Conservation (phyloP, 331 rosid genomes). For the Quercus lobata region DNA sequence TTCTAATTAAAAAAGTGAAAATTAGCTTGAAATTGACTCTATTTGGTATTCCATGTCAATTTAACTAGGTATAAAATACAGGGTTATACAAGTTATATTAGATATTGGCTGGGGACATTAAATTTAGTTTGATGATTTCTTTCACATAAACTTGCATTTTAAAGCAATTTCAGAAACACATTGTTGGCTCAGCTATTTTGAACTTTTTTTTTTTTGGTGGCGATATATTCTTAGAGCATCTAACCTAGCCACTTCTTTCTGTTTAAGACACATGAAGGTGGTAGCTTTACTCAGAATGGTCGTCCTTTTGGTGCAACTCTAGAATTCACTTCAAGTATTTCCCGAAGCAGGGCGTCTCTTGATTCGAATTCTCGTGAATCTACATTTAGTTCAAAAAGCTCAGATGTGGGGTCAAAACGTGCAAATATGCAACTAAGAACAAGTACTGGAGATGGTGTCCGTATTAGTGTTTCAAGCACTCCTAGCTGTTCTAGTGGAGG, state of each 20-base stretch:
- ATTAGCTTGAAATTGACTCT: not conserved
- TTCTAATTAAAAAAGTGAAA: not conserved
- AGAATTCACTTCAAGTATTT: constrained; percentile 44
- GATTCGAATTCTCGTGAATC: constrained; percentile 47
- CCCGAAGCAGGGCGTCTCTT: constrained; percentile 45
- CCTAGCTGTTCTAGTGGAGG: constrained; percentile 69
- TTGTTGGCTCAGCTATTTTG: not conserved
- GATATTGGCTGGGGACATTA: not conserved
- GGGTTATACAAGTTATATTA: not conserved
- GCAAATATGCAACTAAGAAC: constrained; percentile 68
- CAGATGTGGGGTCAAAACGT: constrained; percentile 66
- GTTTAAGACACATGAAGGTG: constrained; percentile 43
- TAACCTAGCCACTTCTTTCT: constrained; percentile 10
- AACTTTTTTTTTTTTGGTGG: not conserved
- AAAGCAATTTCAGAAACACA: not conserved
- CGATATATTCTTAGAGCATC: constrained; percentile 10
- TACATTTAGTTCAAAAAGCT: constrained; percentile 32
- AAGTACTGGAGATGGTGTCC: constrained; percentile 74
- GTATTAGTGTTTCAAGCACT: constrained; percentile 79
- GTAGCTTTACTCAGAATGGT: constrained; percentile 29
- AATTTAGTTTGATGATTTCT: not conserved
- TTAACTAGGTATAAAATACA: not conserved
- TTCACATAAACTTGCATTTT: not conserved
- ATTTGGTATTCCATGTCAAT: not conserved
- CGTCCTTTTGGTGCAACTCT: constrained; percentile 46